Base-by-base conservation (phyloP, 2,329 filamentous ascomycete genomes). In the Waltergamsia citrina region DNA sequence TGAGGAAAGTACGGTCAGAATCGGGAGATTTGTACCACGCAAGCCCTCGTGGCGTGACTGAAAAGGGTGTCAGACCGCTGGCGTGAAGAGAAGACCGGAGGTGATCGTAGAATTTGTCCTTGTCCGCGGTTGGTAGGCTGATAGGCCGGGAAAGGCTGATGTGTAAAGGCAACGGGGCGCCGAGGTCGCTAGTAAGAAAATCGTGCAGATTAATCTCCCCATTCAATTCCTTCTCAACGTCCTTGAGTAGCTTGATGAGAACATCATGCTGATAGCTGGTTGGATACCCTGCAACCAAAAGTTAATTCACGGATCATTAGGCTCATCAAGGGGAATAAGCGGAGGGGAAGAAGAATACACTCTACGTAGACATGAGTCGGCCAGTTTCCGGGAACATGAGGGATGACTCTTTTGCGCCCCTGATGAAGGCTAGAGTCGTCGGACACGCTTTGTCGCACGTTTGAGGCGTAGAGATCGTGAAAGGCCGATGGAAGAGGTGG, bases 291-390 rank as follows among this genome's bases (percentile, higher is more conserved):
- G 42, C 8, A 7, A n/a, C 16, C 8, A 14, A 12, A 29, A 11
- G 35, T 45, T 10, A 31, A 38, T 52, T 34, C 50, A 47, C 24
- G 12, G 29, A 21, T 20, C 15, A 27, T 35, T 49, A 48, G 24
- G 11, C 29, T 18, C 16, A n/a, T 18, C 18, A 9, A 22, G 18
- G 30, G 14, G 24, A 34, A 22, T n/a, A 8, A 21, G 30, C 9
- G 17, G 6, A 32, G 7, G 8, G 7, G 32, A 7, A 8, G 23
- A 36, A 16, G 64, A 78, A 60, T 68, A 93, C 92, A 98, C 63
- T 96, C 90, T 37, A 94, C 67, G 55, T 94, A 96, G 29, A 96
- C 54, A 58, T 96, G 90, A 22, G 80, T 86, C 2, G 90, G 86
- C 92, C 92, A 98, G 55, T 87, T 85, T 39, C 92, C 92, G 38